Evolutionary conservation across 108 stramenopile species (phyloP), one percentile per base, ranked within the genome.

Genomic region (Cyclotella sp.): DNA sequence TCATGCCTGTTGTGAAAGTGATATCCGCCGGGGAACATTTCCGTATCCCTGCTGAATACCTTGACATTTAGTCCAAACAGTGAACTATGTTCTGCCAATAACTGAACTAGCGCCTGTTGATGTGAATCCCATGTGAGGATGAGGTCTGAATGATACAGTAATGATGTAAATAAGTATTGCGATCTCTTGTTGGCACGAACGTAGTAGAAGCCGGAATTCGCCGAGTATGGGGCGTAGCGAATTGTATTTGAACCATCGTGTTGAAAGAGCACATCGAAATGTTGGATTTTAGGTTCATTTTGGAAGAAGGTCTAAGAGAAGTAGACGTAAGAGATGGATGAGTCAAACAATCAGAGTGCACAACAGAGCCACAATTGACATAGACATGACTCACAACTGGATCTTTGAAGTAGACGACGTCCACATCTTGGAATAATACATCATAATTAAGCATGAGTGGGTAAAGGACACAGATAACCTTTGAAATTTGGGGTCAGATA

Each of bases 151-250:
- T 71, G 69, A 47, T 87, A 83, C 1, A 93, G 61, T 7, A 94
- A 66, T 24, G 70, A 72, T 24, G 81, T 84, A 65, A 93, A 90
- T 30, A 94, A 83, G 66, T 91, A 92, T 63, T 83, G 77, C 3
- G 95, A 90, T 51, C 82, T 63, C 29, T 70, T 66, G 59, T 89
- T 91, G 63, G 86, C 69, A 8, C 91, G 76, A 58, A 96, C 90
- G 73, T 85, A 97, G 83, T 96, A 98, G 83, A 97, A 98, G 4
- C 97, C 96, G 24, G 89, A 67, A 60, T 90, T 90, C 18, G 86
- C 86, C 43, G 63, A 76, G 45, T 83, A 84, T 0, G 90, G 90
- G 8, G 90, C 85, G 71, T 89, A 93, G 39, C 88, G 67, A 13
- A 85, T 45, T 5, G 81, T 34, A 42, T 74, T 79, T 16, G 87